These are phyloP conservation scores for Fusarium mundagurra DNA, from an alignment of 2,329 filamentous ascomycete species.

Conservation along the genomic window DNA sequence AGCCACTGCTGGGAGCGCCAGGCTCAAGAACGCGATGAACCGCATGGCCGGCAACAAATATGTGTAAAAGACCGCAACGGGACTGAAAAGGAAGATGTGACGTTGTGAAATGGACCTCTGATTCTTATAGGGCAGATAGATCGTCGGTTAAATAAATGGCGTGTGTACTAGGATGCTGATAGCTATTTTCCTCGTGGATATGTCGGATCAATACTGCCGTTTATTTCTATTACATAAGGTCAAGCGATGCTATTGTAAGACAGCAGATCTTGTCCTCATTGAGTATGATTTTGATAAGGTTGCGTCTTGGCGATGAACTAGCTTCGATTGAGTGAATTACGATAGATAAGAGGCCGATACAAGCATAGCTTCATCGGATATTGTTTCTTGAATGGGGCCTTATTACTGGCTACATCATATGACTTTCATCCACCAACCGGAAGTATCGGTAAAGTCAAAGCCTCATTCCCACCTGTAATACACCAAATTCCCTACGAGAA, in stretches of 20 bases:
- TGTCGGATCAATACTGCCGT: neutral
- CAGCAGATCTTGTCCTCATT: neutral
- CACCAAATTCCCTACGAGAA: neutral
- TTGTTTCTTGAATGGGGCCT: too few species aligned
- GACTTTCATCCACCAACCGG: too few species aligned
- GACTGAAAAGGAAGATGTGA: rapidly evolving
- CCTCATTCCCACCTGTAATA: too few species aligned
- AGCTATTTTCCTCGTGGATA: neutral
- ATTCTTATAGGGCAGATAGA: neutral
- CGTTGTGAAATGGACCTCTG: neutral
- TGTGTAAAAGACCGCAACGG: rapidly evolving
- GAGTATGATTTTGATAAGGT: neutral
- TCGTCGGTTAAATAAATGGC: neutral
- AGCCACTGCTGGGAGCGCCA: neutral
- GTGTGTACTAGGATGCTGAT: neutral
- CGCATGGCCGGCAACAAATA: neutral
- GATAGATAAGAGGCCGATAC: neutral
- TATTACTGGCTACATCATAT: too few species aligned
- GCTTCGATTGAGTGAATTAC: neutral
- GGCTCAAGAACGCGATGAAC: neutral
- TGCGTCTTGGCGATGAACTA: neutral
- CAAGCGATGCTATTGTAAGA: neutral
- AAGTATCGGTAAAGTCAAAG: too few species aligned
- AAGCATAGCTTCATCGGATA: too few species aligned
- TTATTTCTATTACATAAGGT: neutral